Percentiles rank a stretch among this genome's conserved stretches.
These are phyloP conservation scores for Phyllosticta citriasiana DNA, from an alignment of 2,329 filamentous ascomycete species.

Conservation along the genomic window DNA sequence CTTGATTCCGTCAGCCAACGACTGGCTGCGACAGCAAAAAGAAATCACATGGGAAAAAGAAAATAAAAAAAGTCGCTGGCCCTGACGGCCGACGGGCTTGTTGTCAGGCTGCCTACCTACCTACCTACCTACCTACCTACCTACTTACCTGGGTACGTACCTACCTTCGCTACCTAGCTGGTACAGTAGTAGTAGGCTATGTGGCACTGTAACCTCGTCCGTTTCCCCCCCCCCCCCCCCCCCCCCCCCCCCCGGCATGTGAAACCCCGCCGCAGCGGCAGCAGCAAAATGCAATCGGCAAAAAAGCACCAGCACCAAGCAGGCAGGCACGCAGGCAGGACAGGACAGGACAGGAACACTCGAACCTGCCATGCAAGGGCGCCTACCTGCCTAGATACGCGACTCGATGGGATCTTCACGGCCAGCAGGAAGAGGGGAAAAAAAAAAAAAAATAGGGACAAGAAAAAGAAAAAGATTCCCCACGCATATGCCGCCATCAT, in stretches of 20 bases:
- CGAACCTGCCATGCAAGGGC: constrained; percentile 4
- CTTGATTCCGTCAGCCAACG: no score
- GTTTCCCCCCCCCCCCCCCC: no score
- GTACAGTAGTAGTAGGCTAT: no score
- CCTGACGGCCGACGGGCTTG: no score
- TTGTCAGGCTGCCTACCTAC: no score
- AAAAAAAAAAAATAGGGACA: not conserved
- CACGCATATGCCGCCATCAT: not conserved
- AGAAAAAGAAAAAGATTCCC: not conserved
- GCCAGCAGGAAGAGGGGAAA: not conserved
- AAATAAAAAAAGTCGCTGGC: no score
- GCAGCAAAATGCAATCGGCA: not conserved
- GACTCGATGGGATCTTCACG: constrained; percentile 6
- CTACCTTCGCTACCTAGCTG: no score
- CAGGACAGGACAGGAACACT: constrained; percentile 2
- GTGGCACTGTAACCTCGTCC: not conserved
- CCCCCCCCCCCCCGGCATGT: constrained; percentile 2
- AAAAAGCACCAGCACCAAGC: not conserved
- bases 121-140: no score
- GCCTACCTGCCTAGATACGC: constrained; percentile 1
- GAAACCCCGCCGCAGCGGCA: not conserved
- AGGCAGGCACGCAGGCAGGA: not conserved
- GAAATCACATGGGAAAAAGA: no score
- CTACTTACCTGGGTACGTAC: no score
- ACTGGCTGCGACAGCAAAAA: no score